Evolutionary conservation across 345 rosid species (phyloP).

Genomic region (Turnera subulata): DNA sequence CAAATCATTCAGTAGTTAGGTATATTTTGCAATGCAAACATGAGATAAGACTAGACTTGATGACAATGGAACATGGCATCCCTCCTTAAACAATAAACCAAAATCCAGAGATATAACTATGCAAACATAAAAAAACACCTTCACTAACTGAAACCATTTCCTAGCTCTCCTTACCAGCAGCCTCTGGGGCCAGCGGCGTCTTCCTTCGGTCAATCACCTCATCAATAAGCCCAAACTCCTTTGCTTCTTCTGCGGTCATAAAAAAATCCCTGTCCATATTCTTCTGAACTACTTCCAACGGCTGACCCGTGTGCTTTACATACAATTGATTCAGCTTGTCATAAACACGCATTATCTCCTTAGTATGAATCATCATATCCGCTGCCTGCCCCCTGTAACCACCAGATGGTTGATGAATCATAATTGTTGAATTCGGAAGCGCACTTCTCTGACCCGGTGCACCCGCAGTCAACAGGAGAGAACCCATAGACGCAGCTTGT

Average conservation of each 20-base stretch:
- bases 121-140: slow-evolving; percentile 1
- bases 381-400: slow-evolving; percentile 97
- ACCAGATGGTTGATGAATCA: slow-evolving; percentile 99
- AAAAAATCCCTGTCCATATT: slow-evolving; percentile 97
- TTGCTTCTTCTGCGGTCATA: slow-evolving; percentile 91
- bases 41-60: slow-evolving; percentile 40
- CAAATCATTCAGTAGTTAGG: too few relatives aligned
- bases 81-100: not conserved
- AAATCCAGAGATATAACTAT: not conserved
- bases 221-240: slow-evolving; percentile 90
- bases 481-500: slow-evolving; percentile 99
- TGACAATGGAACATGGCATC: not conserved
- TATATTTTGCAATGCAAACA: not conserved
- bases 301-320: slow-evolving; percentile 70
- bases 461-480: slow-evolving; percentile 91
- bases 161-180: slow-evolving; percentile 55
- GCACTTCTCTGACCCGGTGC: slow-evolving; percentile 85
- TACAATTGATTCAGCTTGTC: slow-evolving; percentile 77
- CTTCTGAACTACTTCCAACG: slow-evolving; percentile 67
- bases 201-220: slow-evolving; percentile 92
- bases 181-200: slow-evolving; percentile 70
- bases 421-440: slow-evolving; percentile 85
- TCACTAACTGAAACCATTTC: too few relatives aligned
- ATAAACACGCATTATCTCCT: slow-evolving; percentile 92
- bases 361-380: slow-evolving; percentile 87